Evolutionary conservation across 2,329 filamentous ascomycete genomes (phyloP).

Genomic region (Ampelomyces quisqualis): DNA sequence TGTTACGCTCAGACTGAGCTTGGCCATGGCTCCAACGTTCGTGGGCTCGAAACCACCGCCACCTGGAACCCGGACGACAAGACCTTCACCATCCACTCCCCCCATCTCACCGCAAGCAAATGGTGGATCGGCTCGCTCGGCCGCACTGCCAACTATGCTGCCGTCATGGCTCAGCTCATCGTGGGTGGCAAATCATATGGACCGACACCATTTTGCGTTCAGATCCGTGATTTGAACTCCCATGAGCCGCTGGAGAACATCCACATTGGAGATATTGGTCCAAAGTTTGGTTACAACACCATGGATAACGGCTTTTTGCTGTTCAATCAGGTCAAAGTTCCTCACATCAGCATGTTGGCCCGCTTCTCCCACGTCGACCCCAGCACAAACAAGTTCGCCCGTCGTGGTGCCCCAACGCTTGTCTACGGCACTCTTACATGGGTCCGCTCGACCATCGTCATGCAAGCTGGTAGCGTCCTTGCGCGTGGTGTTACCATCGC

Average conservation of each 20-base stretch:
- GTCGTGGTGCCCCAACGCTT: conserved; percentile 65
- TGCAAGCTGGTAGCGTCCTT: conserved; percentile 69
- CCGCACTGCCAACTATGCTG: conserved; percentile 72
- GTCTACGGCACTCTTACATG: conserved; percentile 76
- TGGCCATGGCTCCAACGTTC: conserved; percentile 72
- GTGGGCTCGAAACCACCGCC: conserved; percentile 65
- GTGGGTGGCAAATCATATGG: conserved; percentile 68
- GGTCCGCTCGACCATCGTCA: conserved; percentile 71
- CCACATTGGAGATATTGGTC: conserved; percentile 77
- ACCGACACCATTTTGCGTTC: conserved; percentile 76
- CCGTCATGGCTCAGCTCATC: conserved; percentile 76
- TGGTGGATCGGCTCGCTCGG: conserved; percentile 85
- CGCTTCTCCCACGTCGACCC: conserved; percentile 69
- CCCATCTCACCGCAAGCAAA: conserved; percentile 72
- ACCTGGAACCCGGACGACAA: conserved; percentile 73
- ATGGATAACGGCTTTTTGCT: conserved; percentile 82
- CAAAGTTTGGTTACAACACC: conserved; percentile 76
- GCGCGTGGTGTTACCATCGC: conserved; percentile 78
- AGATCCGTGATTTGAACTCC: conserved; percentile 59
- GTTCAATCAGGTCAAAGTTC: conserved; percentile 74
- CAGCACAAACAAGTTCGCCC: conserved; percentile 66
- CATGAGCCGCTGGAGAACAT: conserved; percentile 54
- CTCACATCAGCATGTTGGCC: conserved; percentile 71
- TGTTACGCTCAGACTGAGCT: conserved; percentile 82
- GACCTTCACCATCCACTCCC: conserved; percentile 73